Base-by-base conservation (phyloP, 2,329 filamentous ascomycete genomes). In the Trichoderma pleuroti region DNA sequence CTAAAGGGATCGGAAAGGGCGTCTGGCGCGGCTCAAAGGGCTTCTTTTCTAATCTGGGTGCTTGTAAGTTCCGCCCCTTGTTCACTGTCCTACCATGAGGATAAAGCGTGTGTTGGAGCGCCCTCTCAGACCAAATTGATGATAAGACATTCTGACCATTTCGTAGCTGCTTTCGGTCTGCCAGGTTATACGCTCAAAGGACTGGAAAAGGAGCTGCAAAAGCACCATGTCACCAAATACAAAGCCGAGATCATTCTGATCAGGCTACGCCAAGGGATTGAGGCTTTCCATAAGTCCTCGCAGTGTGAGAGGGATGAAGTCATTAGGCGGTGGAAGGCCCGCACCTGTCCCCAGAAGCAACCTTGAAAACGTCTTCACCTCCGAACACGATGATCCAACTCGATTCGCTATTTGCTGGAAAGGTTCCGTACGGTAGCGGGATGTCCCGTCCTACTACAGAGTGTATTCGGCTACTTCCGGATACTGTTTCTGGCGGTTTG, bases 1-100 rank as follows among this genome's bases (percentile, higher is more conserved):
- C 82, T 2, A 84, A 83, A 9, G 92, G 92, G 1, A 82, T 91
- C 6, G 74, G 90, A 11, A 91, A 90, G 76, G 90, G 90, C 0
- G 73, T 86, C 76, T 82, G 60, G 81, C 82, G 76, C 78, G 86
- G 39, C 63, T 85, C 34, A 78, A 80, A 62, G 77, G 86, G 59
- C 74, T 85, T 73, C 75, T 83, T 70, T 72, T 86, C 46, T 81
- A 87, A 77, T 78, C 80, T 75, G 74, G 86, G 66, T 78, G 84
- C 68, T 54, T 78, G 75, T 76, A 68, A 72, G 73, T 73, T 24
- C 16, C 12, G n/a, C 5, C 26, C n/a, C 11, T 24, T 18, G 5
- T 16, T 30, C 8, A 30, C 18, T 2, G 24, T 28, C 16, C 39
- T 46, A 10, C 32, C 16, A 42, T 4, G 11, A 30, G 42, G 10